These are phyloP conservation scores for Raphanus sativus DNA, from an alignment of 345 rosid species.

Conservation along the genomic window DNA sequence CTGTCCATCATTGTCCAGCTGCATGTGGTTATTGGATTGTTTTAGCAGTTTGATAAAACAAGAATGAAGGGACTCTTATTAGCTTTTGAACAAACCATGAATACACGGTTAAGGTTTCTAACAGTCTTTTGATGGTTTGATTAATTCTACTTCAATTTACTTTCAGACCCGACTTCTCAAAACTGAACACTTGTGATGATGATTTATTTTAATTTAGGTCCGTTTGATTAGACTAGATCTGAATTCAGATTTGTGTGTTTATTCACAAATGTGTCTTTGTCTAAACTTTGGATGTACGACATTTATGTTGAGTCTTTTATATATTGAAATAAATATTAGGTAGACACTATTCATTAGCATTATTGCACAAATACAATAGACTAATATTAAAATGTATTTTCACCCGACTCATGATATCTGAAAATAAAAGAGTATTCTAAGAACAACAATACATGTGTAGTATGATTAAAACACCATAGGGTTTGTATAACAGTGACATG, in stretches of 20 bases:
- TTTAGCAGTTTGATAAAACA: no score
- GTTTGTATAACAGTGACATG: no score
- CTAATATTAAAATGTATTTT: no score
- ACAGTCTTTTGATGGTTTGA: conserved; percentile 22
- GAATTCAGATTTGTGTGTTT: conserved; percentile 6
- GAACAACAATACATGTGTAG: no score
- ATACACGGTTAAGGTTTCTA: not conserved
- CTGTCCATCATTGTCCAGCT: no score
- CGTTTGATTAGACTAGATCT: conserved; percentile 1
- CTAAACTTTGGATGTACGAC: conserved; percentile 17
- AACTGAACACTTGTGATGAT: conserved; percentile 26
- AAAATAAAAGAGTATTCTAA: no score
- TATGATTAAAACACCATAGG: no score
- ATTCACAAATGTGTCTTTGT: conserved; percentile 16
- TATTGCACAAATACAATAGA: no score
- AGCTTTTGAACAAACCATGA: conserved; percentile 25
- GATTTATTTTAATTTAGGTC: conserved; percentile 8
- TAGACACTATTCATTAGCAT: not conserved
- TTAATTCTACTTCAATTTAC: not conserved
- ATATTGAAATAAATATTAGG: not conserved
- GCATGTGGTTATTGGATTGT: no score
- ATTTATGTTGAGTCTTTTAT: not conserved
- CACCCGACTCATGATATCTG: no score
- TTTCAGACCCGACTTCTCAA: conserved; percentile 7
- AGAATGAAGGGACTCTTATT: conserved; percentile 34